These are phyloP conservation scores for Suillus americanus DNA, from an alignment of 768 basidiomycete species.

Conservation along the genomic window DNA sequence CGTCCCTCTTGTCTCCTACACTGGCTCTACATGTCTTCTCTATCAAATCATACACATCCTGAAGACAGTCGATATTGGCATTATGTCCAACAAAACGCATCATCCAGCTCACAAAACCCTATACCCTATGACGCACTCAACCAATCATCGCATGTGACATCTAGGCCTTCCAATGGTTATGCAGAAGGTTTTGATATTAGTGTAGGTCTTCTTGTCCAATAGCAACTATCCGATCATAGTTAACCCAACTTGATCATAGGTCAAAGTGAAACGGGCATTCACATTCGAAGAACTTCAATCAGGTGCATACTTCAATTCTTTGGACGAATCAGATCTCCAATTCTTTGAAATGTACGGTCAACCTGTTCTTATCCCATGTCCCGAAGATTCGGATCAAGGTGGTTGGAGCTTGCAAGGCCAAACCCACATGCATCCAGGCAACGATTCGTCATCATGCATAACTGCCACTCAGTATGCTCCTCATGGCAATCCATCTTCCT, in stretches of 20 bases:
- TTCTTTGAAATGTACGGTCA: constrained; percentile 34
- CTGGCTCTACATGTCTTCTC: neutral
- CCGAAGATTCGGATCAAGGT: constrained; percentile 21
- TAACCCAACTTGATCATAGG: constrained; percentile 15
- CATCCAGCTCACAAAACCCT: neutral
- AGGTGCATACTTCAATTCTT: constrained; percentile 26
- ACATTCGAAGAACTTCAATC: constrained; percentile 36
- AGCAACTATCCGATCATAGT: neutral
- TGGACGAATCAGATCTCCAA: constrained; percentile 34
- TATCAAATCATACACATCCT: constrained; percentile 6
- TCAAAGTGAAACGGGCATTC: constrained; percentile 31
- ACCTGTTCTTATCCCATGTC: constrained; percentile 29
- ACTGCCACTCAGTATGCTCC: neutral
- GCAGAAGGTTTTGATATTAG: constrained; percentile 26
- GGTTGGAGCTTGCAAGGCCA: constrained; percentile 16
- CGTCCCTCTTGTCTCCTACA: neutral
- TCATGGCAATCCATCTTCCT: constrained; percentile 8
- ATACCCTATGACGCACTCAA: neutral
- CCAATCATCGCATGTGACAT: neutral
- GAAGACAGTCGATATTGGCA: neutral
- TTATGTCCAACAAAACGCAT: neutral
- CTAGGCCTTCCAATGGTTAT: constrained; percentile 7
- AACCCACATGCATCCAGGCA: constrained; percentile 5
- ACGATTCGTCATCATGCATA: constrained; percentile 1
- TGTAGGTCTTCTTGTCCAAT: constrained; percentile 8